Conservation (phyloP, 352 stramenopile genomes). For the Pythium sp. region DNA sequence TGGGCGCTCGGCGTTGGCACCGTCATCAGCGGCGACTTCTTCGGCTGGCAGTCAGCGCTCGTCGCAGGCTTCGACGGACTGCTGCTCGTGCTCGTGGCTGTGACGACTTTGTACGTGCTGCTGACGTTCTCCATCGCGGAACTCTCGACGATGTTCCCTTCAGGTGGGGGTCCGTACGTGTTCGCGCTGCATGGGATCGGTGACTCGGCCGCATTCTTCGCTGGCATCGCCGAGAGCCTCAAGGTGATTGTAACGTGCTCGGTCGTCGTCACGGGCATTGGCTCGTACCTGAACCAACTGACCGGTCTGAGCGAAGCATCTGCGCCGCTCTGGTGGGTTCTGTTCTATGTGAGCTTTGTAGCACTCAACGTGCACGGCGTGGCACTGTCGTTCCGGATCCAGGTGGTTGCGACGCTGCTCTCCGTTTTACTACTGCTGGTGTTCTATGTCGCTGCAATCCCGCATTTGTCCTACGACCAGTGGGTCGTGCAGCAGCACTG, state of each 20-base stretch:
- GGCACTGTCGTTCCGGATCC: conserved; percentile 64
- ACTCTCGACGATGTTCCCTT: conserved; percentile 53
- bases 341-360: conserved; percentile 66
- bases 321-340: conserved; percentile 47
- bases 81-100: conserved; percentile 51
- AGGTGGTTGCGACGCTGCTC: conserved; percentile 51
- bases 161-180: conserved; percentile 54
- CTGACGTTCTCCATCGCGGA: conserved; percentile 72
- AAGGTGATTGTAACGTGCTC: conserved; percentile 67
- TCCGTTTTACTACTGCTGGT: conserved; percentile 54
- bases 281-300: conserved; percentile 64
- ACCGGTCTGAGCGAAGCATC: conserved; percentile 34
- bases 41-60: conserved; percentile 58
- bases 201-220: conserved; percentile 52
- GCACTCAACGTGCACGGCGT: conserved; percentile 55
- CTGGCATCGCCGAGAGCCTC: conserved; percentile 56
- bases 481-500: conserved; percentile 45
- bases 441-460: conserved; percentile 58
- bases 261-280: conserved; percentile 61
- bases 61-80: conserved; percentile 56
- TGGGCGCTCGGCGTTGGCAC: conserved; percentile 56
- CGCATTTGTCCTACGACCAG: conserved; percentile 51
- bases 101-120: conserved; percentile 60
- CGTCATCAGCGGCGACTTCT: conserved; percentile 60
- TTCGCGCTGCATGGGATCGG: conserved; percentile 66